A percentile compares a stretch with the other conserved stretches of the same genome.
Conservation (phyloP, 768 basidiomycete species). For the Obba rivulosa region DNA sequence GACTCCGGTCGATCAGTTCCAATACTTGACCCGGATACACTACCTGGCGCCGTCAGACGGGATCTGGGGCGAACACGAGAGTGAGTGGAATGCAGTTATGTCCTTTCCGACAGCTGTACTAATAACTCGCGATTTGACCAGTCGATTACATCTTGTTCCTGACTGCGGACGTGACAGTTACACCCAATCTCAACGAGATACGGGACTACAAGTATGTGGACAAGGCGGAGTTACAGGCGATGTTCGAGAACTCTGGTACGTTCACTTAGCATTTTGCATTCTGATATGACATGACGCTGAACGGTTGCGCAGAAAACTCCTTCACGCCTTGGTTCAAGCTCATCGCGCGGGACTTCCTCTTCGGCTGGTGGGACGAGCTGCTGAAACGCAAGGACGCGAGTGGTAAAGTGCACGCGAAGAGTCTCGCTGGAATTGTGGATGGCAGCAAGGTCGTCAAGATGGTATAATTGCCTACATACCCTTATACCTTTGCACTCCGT, state of each 20-base stretch:
- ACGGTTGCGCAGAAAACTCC: slow-evolving; percentile 50
- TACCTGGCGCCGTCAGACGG: slow-evolving; percentile 93
- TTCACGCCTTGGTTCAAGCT: slow-evolving; percentile 99
- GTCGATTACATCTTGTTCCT: slow-evolving; percentile 98
- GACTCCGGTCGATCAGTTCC: slow-evolving; percentile 79
- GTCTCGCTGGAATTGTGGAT: slow-evolving; percentile 59
- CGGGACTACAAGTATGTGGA: slow-evolving; percentile 86
- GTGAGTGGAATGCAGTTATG: slow-evolving; percentile 36
- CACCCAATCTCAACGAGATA: slow-evolving; percentile 86
- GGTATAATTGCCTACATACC: slow-evolving; percentile 25
- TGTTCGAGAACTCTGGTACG: slow-evolving; percentile 82
- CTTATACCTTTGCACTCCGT: too few species aligned
- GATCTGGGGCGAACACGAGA: slow-evolving; percentile 98
- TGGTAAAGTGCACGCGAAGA: slow-evolving; percentile 60
- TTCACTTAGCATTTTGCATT: background rate
- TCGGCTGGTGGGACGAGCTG: slow-evolving; percentile 98
- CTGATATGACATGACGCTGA: slow-evolving; percentile 2
- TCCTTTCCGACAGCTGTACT: background rate
- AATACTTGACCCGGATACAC: slow-evolving; percentile 94
- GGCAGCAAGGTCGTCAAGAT: slow-evolving; percentile 71
- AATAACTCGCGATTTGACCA: slow-evolving; percentile 24
- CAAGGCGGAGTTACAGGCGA: slow-evolving; percentile 81
- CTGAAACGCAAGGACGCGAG: slow-evolving; percentile 48
- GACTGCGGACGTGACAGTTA: slow-evolving; percentile 80
- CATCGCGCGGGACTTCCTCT: slow-evolving; percentile 93